phyloP scores from a whole-genome alignment of 208 protist species.

The Wallacemonas collosoma region DNA sequence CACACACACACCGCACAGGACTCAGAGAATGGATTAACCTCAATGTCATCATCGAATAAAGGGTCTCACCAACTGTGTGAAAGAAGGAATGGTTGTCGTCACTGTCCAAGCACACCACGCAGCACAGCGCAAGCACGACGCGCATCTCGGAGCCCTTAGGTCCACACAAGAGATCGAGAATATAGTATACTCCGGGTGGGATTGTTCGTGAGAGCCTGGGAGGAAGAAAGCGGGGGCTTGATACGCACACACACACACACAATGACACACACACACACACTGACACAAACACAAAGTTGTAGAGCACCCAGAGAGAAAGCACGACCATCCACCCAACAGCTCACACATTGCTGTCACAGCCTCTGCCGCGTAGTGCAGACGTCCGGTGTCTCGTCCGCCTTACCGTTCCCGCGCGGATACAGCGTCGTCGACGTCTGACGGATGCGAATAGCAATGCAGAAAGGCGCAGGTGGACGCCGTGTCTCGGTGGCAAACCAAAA shows the following conservation, averaged over 20 bases:
- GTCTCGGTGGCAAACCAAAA: no score
- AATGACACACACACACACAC: slow-evolving; percentile 16
- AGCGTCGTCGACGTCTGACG: no score
- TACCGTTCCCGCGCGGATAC: no score
- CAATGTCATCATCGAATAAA: slow-evolving; percentile 37
- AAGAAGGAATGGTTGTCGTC: slow-evolving; percentile 35
- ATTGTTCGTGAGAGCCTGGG: slow-evolving; percentile 61
- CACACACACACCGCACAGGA: background rate
- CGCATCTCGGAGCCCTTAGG: slow-evolving; percentile 58
- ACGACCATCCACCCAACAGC: no score
- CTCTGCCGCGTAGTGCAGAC: no score
- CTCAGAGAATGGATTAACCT: slow-evolving; percentile 59
- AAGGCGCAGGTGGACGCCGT: no score
- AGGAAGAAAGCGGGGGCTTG: no score
- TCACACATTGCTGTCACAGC: no score
- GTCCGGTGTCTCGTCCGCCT: no score
- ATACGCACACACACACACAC: slow-evolving; percentile 12
- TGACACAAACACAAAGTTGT: background rate
- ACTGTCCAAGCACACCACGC: background rate
- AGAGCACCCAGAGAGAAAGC: no score
- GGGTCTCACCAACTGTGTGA: slow-evolving; percentile 50
- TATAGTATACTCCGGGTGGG: slow-evolving; percentile 60
- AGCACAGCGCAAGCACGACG: background rate
- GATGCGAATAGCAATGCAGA: no score
- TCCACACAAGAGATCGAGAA: slow-evolving; percentile 59